Conservation (phyloP, 1,139 yeast genomes). For the Candida labiduridarum region DNA sequence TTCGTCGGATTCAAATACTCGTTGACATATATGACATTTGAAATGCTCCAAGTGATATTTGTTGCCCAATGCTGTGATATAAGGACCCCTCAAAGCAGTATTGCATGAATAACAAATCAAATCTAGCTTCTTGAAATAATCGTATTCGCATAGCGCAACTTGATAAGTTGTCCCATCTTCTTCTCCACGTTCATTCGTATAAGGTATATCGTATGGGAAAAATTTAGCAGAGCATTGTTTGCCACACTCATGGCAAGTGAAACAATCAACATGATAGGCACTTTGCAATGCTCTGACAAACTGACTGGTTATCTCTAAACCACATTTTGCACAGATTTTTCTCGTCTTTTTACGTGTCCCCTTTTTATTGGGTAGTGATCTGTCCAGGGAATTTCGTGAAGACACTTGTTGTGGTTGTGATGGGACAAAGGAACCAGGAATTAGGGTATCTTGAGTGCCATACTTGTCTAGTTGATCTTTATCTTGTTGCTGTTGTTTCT, state of each 20-base stretch:
- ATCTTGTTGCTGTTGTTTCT: neutral
- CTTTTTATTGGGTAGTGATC: constrained; percentile 4
- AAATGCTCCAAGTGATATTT: constrained; percentile 96
- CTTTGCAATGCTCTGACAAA: constrained; percentile 82
- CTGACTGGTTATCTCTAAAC: constrained; percentile 70
- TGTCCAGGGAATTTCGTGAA: constrained; percentile 2
- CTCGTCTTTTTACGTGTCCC: constrained; percentile 26
- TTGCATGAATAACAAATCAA: constrained; percentile 84
- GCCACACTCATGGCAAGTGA: constrained; percentile 81
- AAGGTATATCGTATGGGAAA: constrained; percentile 53
- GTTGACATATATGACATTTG: constrained; percentile 84
- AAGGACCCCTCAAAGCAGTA: constrained; percentile 86
- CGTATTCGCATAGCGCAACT: constrained; percentile 88
- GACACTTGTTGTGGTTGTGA: constrained; percentile 16
- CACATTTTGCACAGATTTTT: constrained; percentile 64
- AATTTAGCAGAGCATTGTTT: constrained; percentile 73
- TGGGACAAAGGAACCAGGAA: constrained; percentile 27
- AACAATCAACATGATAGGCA: constrained; percentile 86
- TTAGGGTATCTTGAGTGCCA: neutral
- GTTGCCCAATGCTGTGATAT: constrained; percentile 89
- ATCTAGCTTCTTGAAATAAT: constrained; percentile 83
- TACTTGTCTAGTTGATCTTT: neutral
- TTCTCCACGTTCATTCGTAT: constrained; percentile 24
- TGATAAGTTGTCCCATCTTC: constrained; percentile 38
- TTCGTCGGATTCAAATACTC: constrained; percentile 89